These are phyloP conservation scores for Podila epigama DNA, from an alignment of 192 early-diverging fungal species.

Conservation along the genomic window DNA sequence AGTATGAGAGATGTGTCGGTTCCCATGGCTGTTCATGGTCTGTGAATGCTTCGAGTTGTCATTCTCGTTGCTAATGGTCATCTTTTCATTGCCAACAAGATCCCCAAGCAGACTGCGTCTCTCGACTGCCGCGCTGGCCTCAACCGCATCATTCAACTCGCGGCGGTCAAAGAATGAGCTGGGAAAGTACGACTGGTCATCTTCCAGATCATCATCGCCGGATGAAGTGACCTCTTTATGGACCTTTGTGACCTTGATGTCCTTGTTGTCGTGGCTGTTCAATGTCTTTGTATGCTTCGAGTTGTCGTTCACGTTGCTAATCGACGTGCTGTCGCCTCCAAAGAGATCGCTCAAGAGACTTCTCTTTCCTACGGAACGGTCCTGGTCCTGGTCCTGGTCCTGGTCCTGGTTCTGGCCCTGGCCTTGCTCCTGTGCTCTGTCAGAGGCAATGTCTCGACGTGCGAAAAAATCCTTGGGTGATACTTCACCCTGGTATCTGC, in stretches of 20 bases:
- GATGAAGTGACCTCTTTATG: not conserved
- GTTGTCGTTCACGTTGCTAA: constrained; percentile 21
- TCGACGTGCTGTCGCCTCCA: constrained; percentile 9
- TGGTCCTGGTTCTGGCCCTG: not conserved
- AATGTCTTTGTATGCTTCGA: constrained; percentile 12
- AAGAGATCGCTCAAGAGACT: not conserved
- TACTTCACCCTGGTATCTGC: not conserved
- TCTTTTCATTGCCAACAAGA: constrained; percentile 12
- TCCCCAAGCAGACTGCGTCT: constrained; percentile 4
- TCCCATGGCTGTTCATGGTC: constrained; percentile 16
- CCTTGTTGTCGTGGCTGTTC: constrained; percentile 10
- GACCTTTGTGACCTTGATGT: not conserved
- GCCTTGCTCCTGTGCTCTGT: too few relatives aligned
- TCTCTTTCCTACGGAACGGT: not conserved
- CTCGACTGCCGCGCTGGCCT: not conserved
- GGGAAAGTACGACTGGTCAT: too few relatives aligned
- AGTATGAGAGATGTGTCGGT: not conserved
- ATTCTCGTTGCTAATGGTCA: constrained; percentile 21
- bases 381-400: too few relatives aligned
- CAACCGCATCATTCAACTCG: too few relatives aligned
- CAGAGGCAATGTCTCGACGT: not conserved
- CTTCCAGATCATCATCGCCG: too few relatives aligned
- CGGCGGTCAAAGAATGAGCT: too few relatives aligned
- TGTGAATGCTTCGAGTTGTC: constrained; percentile 15
- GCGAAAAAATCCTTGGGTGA: constrained; percentile 4